A percentile compares a stretch with the other conserved stretches of the same genome.
phyloP scores from a whole-genome alignment of 2,329 filamentous ascomycete genomes.

The Monilinia vaccinii-corymbosi region DNA sequence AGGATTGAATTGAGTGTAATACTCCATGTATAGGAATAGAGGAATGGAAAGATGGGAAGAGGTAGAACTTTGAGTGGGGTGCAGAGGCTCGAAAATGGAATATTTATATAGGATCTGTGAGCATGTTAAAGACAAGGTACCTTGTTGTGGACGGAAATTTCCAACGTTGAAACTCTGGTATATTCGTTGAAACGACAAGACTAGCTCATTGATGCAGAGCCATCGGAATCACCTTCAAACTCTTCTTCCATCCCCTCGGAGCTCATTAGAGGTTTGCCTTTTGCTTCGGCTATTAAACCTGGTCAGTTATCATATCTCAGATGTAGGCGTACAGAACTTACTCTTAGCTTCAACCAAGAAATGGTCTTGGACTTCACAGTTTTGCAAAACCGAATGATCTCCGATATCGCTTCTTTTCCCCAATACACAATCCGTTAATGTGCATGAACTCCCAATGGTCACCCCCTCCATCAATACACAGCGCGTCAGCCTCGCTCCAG shows the following conservation, averaged over 20 bases:
- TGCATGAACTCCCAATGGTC: slow-evolving; percentile 72
- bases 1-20: not conserved
- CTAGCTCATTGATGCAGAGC: not conserved
- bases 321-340: slow-evolving; percentile 34
- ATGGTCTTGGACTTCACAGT: slow-evolving; percentile 90
- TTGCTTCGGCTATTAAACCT: slow-evolving; percentile 48
- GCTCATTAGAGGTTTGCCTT: slow-evolving; percentile 59
- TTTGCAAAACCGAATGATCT: slow-evolving; percentile 69
- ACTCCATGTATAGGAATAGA: too few species aligned
- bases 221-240: slow-evolving; percentile 34
- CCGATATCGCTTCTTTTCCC: slow-evolving; percentile 75
- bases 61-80: not conserved
- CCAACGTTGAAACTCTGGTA: not conserved
- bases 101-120: not conserved
- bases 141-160: not conserved
- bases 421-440: slow-evolving; percentile 79
- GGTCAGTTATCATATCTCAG: not conserved
- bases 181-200: not conserved
- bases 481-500: slow-evolving; percentile 76
- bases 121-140: not conserved
- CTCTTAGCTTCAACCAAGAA: slow-evolving; percentile 72
- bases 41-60: not conserved
- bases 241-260: slow-evolving; percentile 56
- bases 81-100: not conserved
- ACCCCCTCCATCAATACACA: slow-evolving; percentile 92